Evolutionary conservation across 306 rosid genomes (phyloP).

Genomic region (Vigna hirtella): DNA sequence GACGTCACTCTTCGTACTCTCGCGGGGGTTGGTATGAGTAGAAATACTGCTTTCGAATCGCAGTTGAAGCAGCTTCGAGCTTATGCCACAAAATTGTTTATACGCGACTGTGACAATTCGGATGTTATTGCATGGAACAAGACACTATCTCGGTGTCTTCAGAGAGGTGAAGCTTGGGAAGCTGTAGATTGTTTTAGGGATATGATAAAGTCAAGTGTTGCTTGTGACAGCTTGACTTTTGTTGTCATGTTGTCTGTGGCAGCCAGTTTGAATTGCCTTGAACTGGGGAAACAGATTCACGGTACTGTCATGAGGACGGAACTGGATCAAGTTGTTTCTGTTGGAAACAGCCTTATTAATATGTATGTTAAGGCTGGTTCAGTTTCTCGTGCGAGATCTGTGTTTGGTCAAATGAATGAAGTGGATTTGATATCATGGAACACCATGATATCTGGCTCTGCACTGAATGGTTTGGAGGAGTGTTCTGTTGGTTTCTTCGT

Average conservation of each 20-base stretch:
- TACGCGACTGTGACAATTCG: conserved; percentile 34
- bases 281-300: conserved; percentile 74
- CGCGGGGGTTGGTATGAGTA: conserved; percentile 43
- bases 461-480: conserved; percentile 56
- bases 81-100: conserved; percentile 58
- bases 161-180: conserved; percentile 60
- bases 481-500: conserved; percentile 57
- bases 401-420: conserved; percentile 63
- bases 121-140: conserved; percentile 71
- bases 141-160: conserved; percentile 56
- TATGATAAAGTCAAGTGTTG: conserved; percentile 55
- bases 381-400: conserved; percentile 48
- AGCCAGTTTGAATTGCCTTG: conserved; percentile 48
- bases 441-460: conserved; percentile 76
- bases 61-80: conserved; percentile 72
- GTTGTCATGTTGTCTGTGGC: conserved; percentile 61
- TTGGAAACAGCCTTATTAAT: conserved; percentile 75
- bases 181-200: conserved; percentile 62
- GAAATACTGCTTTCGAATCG: conserved; percentile 46
- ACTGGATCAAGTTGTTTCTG: conserved; percentile 53
- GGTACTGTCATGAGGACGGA: conserved; percentile 56
- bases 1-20: conserved; percentile 55
- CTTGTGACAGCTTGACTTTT: conserved; percentile 61
- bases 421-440: conserved; percentile 86
- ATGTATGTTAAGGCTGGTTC: conserved; percentile 71